Evolutionary conservation across 2,329 filamentous ascomycete genomes (phyloP), one percentile per base, ranked within the genome.

Genomic region (Penicillium sp.): DNA sequence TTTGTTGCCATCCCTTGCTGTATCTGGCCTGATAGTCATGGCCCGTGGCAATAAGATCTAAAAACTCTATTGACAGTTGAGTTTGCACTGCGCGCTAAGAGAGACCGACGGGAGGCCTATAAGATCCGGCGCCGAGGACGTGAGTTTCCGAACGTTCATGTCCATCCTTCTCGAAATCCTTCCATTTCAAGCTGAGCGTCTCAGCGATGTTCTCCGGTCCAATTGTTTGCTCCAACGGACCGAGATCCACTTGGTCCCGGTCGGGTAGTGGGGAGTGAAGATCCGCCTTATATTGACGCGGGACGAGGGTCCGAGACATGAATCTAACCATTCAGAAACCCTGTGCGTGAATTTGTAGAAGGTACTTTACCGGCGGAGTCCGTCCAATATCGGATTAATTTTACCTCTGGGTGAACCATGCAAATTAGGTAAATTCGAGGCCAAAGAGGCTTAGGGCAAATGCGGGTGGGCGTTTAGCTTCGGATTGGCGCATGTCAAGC

Each of bases 171-270:
- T 38, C n/a, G 7, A n/a, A 38, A 21, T 18, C 38, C 18, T 40
- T 40, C 16, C 7, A n/a, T 21, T 21, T 21, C 38, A 21, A 11
- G 16, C 16, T 18, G 16, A 14, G 14, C n/a, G 13, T 34, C 31
- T 34, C 31, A 5, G 13, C 10, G 8, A 14, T 34, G 10, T 11
- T 34, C 9, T 34, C 31, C 4, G 10, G 31, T 18, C 27, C 18
- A 4, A 50, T 24, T 43, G 24, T 27, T 27, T 27, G 10, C 10
- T 31, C n/a, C 4, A 18, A 44, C 22, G 24, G 43, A 31, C 22
- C 31, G 32, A 38, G 49, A 42, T 40, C 49, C 16, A 47, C 49
- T 31, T 21, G 16, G 31, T 22, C 49, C 29, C 48, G 47, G 16
- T 18, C 18, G 40, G 40, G 18, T 11, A 43, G 40, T 43, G 40